These are phyloP conservation scores for Diversispora eburnea DNA, from an alignment of 192 early-diverging fungal species.

Conservation along the genomic window DNA sequence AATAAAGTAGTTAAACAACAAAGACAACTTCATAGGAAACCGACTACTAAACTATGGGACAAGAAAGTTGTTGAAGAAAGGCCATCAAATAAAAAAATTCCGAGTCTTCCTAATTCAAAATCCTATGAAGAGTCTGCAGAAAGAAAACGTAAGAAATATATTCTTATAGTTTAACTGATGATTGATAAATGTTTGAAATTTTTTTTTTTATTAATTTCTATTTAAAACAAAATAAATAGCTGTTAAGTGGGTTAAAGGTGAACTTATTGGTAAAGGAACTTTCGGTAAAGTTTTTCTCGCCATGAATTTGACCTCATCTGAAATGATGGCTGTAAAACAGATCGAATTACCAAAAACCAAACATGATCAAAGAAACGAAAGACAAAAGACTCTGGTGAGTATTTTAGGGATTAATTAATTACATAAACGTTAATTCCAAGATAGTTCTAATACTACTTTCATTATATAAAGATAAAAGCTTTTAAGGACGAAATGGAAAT, in stretches of 20 bases:
- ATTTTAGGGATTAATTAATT: background rate
- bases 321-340: conserved; percentile 84
- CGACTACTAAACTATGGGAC: conserved; percentile 54
- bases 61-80: conserved; percentile 31
- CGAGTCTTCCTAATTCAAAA: background rate
- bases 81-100: conserved; percentile 4
- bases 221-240: conserved; percentile 41
- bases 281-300: conserved; percentile 78
- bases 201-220: conserved; percentile 32
- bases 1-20: conserved; percentile 35
- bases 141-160: conserved; percentile 2
- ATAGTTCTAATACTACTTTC: background rate
- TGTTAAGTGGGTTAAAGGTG: conserved; percentile 70
- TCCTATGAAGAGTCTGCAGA: background rate
- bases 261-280: conserved; percentile 79
- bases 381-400: conserved; percentile 38
- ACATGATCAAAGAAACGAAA: conserved; percentile 44
- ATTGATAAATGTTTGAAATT: background rate
- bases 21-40: conserved; percentile 40
- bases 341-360: conserved; percentile 59
- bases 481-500: conserved; percentile 73
- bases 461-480: conserved; percentile 42
- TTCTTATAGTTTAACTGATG: background rate
- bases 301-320: conserved; percentile 66
- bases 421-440: background rate